These are phyloP conservation scores for Erythrobasidium yunnanense DNA, from an alignment of 768 basidiomycete species.

Conservation along the genomic window DNA sequence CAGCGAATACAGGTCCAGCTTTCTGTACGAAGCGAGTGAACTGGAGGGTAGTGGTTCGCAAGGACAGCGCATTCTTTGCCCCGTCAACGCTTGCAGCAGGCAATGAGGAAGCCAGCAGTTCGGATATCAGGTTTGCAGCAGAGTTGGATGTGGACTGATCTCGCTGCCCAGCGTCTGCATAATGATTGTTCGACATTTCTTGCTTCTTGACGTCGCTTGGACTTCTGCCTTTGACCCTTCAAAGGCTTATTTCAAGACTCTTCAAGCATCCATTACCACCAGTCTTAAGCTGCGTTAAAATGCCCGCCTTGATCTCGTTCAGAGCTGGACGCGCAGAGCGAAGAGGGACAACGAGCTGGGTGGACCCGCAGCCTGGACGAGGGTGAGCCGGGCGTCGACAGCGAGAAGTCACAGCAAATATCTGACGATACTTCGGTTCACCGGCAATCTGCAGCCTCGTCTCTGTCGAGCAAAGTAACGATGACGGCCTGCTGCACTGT, in stretches of 20 bases:
- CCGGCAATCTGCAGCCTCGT: constrained; percentile 22
- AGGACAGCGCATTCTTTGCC: constrained; percentile 31
- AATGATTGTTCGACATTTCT: no score
- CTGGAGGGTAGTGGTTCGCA: constrained; percentile 33
- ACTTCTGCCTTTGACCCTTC: no score
- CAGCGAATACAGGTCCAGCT: constrained; percentile 35
- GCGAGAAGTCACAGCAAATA: neutral
- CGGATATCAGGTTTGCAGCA: constrained; percentile 4
- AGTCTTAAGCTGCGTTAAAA: neutral
- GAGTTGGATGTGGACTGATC: constrained; percentile 1
- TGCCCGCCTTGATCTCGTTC: constrained; percentile 28
- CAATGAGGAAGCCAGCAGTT: constrained; percentile 10
- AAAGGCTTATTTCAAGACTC: neutral
- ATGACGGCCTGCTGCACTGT: constrained; percentile 36
- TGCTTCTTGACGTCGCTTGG: neutral
- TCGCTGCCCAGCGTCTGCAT: no score
- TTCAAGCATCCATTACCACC: neutral
- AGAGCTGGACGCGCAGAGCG: constrained; percentile 28
- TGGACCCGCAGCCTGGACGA: constrained; percentile 27
- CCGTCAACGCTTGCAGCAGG: constrained; percentile 1
- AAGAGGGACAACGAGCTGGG: constrained; percentile 31
- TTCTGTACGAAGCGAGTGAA: constrained; percentile 37
- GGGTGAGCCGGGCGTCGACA: constrained; percentile 26
- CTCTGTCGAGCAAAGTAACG: constrained; percentile 30
- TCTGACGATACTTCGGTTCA: neutral